Percentiles rank a stretch among this genome's conserved stretches.
Conservation (phyloP, 441 rosid species). For the Populus trichocarpa region DNA sequence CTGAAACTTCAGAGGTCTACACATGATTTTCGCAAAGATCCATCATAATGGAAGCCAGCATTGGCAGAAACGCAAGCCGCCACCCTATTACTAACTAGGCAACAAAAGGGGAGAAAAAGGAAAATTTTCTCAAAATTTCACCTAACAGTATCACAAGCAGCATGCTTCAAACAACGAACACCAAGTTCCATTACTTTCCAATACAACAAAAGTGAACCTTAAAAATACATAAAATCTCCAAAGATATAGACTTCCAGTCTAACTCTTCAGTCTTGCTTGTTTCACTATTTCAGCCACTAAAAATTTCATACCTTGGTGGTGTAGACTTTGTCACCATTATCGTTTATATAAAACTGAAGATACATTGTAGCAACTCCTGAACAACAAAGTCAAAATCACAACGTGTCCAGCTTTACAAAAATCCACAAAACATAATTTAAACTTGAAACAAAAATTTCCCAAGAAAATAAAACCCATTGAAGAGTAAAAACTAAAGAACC, state of each 20-base stretch:
- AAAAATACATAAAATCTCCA: not conserved
- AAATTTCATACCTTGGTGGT: conserved; percentile 70
- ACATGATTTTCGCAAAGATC: not conserved
- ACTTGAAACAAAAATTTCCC: not conserved
- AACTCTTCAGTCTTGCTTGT: not conserved
- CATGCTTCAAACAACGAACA: not conserved
- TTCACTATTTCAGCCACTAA: not conserved
- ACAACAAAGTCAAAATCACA: not conserved
- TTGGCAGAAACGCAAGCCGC: not conserved
- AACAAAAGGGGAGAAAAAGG: not conserved
- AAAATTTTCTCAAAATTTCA: not conserved
- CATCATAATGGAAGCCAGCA: not conserved
- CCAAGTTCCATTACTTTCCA: not conserved
- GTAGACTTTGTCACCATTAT: conserved; percentile 94
- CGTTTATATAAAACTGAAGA: conserved; percentile 95
- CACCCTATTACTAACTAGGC: not conserved
- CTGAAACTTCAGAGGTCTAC: not conserved
- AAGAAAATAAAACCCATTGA: not conserved
- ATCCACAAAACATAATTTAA: not conserved
- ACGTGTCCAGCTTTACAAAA: not conserved
- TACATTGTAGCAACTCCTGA: conserved; percentile 40
- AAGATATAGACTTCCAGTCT: not conserved
- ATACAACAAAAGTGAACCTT: not conserved
- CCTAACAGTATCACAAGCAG: not conserved
- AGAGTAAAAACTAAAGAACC: not conserved